Evolutionary conservation across 352 stramenopile genomes (phyloP).

Genomic region (Phytophthora constricta): DNA sequence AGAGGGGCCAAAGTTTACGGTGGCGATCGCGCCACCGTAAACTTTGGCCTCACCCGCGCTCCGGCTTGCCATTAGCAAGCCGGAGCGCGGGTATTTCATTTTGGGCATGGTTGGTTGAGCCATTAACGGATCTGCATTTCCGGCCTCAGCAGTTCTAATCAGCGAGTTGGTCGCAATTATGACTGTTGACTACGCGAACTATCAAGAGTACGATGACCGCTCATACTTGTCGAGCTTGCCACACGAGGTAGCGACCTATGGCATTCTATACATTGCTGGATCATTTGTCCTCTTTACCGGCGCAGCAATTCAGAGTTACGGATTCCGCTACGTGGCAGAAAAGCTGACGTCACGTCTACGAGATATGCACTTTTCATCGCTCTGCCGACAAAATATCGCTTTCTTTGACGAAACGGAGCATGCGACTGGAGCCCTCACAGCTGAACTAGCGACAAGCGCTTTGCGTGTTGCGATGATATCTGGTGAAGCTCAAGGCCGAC

Average conservation of each 20-base stretch:
- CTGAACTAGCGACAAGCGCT: constrained; percentile 56
- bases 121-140: constrained; percentile 29
- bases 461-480: constrained; percentile 54
- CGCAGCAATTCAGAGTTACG: constrained; percentile 42
- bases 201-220: constrained; percentile 20
- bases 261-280: constrained; percentile 46
- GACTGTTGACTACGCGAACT: constrained; percentile 40
- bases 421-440: constrained; percentile 44
- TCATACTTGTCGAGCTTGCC: constrained; percentile 36
- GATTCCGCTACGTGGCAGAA: constrained; percentile 57
- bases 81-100: constrained; percentile 29
- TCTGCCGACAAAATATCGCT: constrained; percentile 56
- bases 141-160: constrained; percentile 29
- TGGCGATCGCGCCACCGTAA: too few species aligned
- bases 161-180: constrained; percentile 36
- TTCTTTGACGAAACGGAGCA: constrained; percentile 53
- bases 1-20: constrained; percentile 6
- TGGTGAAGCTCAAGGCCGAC: constrained; percentile 49
- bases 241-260: constrained; percentile 39
- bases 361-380: constrained; percentile 53
- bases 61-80: constrained; percentile 28
- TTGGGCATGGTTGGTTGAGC: constrained; percentile 26
- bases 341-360: constrained; percentile 57
- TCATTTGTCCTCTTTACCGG: constrained; percentile 35
- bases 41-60: too few species aligned